Base-by-base conservation (phyloP, 345 rosid species). In the Pelargonium nanum region DNA sequence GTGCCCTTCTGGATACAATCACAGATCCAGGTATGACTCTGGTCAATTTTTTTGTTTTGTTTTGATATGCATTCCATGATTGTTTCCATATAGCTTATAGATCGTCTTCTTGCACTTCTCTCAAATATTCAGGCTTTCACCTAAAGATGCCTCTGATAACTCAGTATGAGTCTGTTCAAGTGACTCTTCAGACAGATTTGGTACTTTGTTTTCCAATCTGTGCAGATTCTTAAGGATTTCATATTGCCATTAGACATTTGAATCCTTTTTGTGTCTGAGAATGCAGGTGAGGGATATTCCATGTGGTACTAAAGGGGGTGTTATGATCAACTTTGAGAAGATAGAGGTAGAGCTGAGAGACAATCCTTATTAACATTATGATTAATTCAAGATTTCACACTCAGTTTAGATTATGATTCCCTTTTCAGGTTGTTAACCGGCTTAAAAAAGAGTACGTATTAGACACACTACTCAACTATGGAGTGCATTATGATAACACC, bases 241-340 rank as follows among this genome's bases (percentile, higher is more conserved):
- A 22, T 65, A 34, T 53, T 34, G 45, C 50, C 21, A 3, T 63
- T 32, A 23, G 62, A 8, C 30, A 16, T 40, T 44, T 54, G 55
- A 62, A 63, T 50, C 58, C 48, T 34, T 64, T 24, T 45, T 63
- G 15, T 44, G 15, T 55, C 24, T 51, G 0, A 22, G 65, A 62
- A 19, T 67, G 70, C 75, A 83, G 95, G 95, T 91, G 60, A 91
- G 76, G 73, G 89, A 86, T 68, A 91, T 91, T 72, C 96, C 98
- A 4, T 91, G 98, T 70, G 92, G 98, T 54, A 88, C 98, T 21
- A 91, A 91, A 82, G 95, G 96, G 54, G 95, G 96, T 72, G 96
- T 91, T 17, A 81, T 91, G 96, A 91, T 91, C 67, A 83, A 73
- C 73, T 91, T 91, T 70, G 98, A 81, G 79, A 91, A 91, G 81